phyloP scores from a whole-genome alignment of 2,329 filamentous ascomycete genomes.

The Colletotrichum cuscutae region DNA sequence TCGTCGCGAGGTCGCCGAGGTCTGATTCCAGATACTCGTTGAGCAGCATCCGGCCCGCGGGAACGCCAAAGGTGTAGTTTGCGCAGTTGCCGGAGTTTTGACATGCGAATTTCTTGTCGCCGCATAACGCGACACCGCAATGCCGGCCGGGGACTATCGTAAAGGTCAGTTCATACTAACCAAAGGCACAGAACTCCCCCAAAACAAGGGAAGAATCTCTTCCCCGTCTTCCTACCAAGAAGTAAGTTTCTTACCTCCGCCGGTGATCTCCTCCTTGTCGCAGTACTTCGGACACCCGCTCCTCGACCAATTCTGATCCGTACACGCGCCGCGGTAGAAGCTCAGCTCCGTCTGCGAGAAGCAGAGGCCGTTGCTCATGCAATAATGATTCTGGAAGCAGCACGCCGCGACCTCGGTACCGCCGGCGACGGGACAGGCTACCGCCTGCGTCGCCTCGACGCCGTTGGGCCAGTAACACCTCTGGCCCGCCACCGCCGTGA shows the following conservation, averaged over 20 bases:
- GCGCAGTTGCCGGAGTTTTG: constrained; percentile 13
- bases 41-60: constrained; percentile 5
- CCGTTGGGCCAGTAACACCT: constrained; percentile 25
- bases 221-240: background rate
- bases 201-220: background rate
- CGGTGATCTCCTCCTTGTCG: background rate
- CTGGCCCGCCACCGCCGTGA: constrained; percentile 10
- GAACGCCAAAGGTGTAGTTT: constrained; percentile 14
- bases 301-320: constrained; percentile 3
- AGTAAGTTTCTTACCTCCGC: background rate
- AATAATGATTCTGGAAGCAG: constrained; percentile 27
- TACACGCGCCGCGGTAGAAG: constrained; percentile 30
- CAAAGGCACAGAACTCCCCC: background rate
- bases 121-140: background rate
- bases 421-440: background rate
- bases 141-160: background rate
- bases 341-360: constrained; percentile 23
- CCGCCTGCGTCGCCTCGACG: background rate
- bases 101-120: constrained; percentile 5
- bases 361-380: constrained; percentile 33
- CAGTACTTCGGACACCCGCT: constrained; percentile 26
- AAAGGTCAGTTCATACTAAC: background rate
- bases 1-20: background rate
- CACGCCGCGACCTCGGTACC: constrained; percentile 25
- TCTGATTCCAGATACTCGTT: constrained; percentile 24